phyloP scores from a whole-genome alignment of 78 protist genomes.

The Tieghemostelium lacteum region DNA sequence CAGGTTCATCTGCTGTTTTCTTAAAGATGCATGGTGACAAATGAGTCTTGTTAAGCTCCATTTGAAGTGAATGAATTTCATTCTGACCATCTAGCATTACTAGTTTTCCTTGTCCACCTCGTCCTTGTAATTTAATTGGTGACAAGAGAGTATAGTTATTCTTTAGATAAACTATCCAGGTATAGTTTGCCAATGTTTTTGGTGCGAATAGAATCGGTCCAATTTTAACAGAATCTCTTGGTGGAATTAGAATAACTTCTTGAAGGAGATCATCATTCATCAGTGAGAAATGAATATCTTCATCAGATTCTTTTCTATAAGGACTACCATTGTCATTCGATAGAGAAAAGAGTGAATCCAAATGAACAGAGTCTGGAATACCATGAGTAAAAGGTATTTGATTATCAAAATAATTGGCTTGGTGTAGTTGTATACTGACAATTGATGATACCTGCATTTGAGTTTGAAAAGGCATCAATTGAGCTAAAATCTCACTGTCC shows the following conservation, averaged over 20 bases:
- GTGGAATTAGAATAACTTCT: background rate
- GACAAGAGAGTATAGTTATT: constrained; percentile 34
- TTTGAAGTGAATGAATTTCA: constrained; percentile 5
- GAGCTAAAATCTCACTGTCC: constrained; percentile 2
- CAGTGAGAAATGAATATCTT: background rate
- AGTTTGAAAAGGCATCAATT: constrained; percentile 15
- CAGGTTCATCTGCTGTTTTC: constrained; percentile 1
- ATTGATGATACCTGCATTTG: background rate
- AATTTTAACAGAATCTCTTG: background rate
- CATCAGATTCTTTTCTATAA: background rate
- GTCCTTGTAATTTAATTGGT: constrained; percentile 19
- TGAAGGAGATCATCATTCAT: background rate
- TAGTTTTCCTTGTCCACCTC: constrained; percentile 29
- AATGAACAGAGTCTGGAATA: too few relatives aligned
- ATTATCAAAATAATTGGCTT: too few relatives aligned
- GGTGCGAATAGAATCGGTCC: constrained; percentile 66
- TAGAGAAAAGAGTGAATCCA: too few relatives aligned
- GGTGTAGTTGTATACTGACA: background rate
- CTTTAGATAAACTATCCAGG: constrained; percentile 7
- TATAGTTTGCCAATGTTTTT: constrained; percentile 5
- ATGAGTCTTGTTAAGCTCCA: constrained; percentile 70
- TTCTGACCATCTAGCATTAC: constrained; percentile 18
- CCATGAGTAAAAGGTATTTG: too few relatives aligned
- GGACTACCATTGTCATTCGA: too few relatives aligned
- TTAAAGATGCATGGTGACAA: constrained; percentile 66